A percentile compares a stretch with the other conserved stretches of the same genome.
Evolutionary conservation across 192 early-diverging fungal species (phyloP).

Genomic region (Paraglomus brasilianum): DNA sequence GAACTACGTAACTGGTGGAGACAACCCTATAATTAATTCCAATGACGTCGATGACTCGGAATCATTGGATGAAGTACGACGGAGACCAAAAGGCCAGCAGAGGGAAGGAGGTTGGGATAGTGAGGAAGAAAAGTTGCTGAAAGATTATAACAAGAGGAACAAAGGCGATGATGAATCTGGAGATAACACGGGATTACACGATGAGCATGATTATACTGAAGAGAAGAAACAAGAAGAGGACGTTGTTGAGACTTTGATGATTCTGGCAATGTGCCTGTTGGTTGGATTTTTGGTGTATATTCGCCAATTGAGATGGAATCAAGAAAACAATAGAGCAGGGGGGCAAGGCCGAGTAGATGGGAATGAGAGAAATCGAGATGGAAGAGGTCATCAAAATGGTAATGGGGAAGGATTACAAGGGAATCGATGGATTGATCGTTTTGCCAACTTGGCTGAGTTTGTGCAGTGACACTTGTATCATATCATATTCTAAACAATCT

Average conservation of each 20-base stretch:
- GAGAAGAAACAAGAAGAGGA: slow-evolving; percentile 49
- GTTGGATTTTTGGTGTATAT: slow-evolving; percentile 61
- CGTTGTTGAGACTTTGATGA: slow-evolving; percentile 52
- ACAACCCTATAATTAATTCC: slow-evolving; percentile 37
- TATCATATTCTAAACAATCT: too few species aligned
- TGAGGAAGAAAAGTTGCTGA: slow-evolving; percentile 43
- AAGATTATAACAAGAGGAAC: slow-evolving; percentile 38
- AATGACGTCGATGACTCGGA: neutral
- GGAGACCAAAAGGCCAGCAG: slow-evolving; percentile 6
- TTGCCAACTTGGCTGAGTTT: too few species aligned
- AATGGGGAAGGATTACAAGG: too few species aligned
- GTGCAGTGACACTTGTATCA: too few species aligned
- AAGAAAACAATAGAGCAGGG: slow-evolving; percentile 8
- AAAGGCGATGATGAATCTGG: slow-evolving; percentile 34
- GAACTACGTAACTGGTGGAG: slow-evolving; percentile 60
- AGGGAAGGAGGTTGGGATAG: slow-evolving; percentile 35
- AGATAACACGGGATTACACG: slow-evolving; percentile 10
- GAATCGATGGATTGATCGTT: too few species aligned
- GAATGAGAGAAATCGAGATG: too few species aligned
- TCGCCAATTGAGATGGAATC: slow-evolving; percentile 51
- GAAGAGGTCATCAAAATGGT: too few species aligned
- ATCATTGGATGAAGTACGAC: neutral
- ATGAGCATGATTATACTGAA: slow-evolving; percentile 34
- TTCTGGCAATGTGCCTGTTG: slow-evolving; percentile 49
- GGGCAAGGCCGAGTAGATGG: too few species aligned